A percentile compares a stretch with the other conserved stretches of the same genome.
Conservation (phyloP, 305 asterid species). For the Caryopteris hybrid region DNA sequence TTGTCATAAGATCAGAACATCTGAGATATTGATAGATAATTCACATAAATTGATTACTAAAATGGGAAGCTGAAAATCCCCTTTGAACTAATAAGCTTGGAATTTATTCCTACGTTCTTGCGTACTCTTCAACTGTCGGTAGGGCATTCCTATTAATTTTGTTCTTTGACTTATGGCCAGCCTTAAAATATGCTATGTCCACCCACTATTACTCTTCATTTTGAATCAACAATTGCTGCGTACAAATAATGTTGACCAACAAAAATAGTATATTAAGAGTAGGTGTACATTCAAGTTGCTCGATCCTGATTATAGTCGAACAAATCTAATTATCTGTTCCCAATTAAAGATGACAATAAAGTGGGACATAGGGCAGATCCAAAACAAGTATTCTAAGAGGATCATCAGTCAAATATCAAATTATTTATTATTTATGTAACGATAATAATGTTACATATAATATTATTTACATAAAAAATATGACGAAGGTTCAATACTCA, state of each 20-base stretch:
- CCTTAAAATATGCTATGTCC: neutral
- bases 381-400: no score
- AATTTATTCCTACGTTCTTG: conserved; percentile 4
- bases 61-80: neutral
- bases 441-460: no score
- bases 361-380: no score
- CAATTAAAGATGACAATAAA: no score
- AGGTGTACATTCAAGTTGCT: neutral
- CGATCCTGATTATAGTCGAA: no score
- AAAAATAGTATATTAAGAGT: neutral
- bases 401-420: no score
- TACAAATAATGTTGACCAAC: neutral
- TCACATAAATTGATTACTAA: neutral
- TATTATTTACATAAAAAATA: no score
- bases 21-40: neutral
- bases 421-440: no score
- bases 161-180: neutral
- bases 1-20: conserved; percentile 5
- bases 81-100: conserved; percentile 12
- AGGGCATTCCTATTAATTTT: conserved; percentile 14
- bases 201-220: neutral
- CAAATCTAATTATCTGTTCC: no score
- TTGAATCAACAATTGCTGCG: neutral
- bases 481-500: no score
- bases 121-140: conserved; percentile 20